Evolutionary conservation across 2,329 filamentous ascomycete species (phyloP).

Genomic region (Blastomyces gilchristii): DNA sequence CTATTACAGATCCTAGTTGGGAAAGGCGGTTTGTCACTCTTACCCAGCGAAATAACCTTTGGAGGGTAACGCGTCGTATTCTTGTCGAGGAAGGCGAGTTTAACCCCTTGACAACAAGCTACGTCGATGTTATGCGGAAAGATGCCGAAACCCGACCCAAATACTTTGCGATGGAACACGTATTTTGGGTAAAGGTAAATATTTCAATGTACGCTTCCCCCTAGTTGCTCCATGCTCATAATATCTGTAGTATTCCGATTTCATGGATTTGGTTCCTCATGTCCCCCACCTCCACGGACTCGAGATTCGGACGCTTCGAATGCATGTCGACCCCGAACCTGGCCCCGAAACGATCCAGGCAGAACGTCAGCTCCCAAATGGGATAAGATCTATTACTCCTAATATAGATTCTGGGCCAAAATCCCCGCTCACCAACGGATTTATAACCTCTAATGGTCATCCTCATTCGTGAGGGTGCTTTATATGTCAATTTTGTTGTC

Average conservation of each 20-base stretch:
- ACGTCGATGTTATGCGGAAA: conserved; percentile 31
- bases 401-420: conserved; percentile 16
- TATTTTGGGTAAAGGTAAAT: conserved; percentile 43
- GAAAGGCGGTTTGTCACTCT: conserved; percentile 36
- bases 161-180: conserved; percentile 41
- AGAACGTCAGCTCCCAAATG: conserved; percentile 25
- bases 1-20: conserved; percentile 32
- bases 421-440: conserved; percentile 22
- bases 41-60: conserved; percentile 37
- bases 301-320: conserved; percentile 29
- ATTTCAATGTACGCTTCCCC: not conserved
- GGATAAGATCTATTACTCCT: conserved; percentile 14
- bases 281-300: conserved; percentile 39
- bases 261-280: conserved; percentile 40
- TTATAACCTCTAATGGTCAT: conserved; percentile 3
- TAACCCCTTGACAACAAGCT: conserved; percentile 28
- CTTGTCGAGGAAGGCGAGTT: conserved; percentile 35
- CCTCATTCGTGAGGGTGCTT: not conserved
- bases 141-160: conserved; percentile 38
- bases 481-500: not conserved
- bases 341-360: conserved; percentile 15
- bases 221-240: conserved; percentile 12
- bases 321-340: conserved; percentile 34
- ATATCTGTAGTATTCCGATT: conserved; percentile 36
- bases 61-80: conserved; percentile 39